A percentile compares a stretch with the other conserved stretches of the same genome.
Conservation (phyloP, 2,329 filamentous ascomycete species). For the Sphaerulina populicola region DNA sequence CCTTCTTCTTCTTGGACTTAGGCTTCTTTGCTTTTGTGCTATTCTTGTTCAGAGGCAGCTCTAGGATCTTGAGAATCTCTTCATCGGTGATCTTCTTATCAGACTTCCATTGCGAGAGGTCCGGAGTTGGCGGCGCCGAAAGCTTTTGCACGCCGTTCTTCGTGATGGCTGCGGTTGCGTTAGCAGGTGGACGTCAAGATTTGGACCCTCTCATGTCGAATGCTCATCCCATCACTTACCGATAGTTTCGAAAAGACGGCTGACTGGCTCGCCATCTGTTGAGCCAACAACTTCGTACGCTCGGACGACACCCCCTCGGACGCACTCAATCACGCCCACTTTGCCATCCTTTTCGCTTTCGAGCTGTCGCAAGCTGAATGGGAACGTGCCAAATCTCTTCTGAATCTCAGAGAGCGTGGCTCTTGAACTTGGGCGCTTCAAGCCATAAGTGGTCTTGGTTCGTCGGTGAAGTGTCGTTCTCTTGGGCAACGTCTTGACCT, state of each 20-base stretch:
- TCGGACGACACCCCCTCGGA: conserved; percentile 82
- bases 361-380: conserved; percentile 93
- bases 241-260: conserved; percentile 79
- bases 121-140: conserved; percentile 64
- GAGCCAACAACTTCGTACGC: conserved; percentile 95
- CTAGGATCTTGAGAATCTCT: conserved; percentile 88
- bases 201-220: background rate
- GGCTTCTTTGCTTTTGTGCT: conserved; percentile 68
- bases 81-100: conserved; percentile 98
- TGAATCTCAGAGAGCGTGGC: conserved; percentile 89
- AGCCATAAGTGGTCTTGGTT: conserved; percentile 79
- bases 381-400: conserved; percentile 96
- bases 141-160: conserved; percentile 94
- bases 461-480: conserved; percentile 87
- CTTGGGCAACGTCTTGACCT: conserved; percentile 86
- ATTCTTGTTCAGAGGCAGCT: conserved; percentile 65
- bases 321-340: conserved; percentile 94
- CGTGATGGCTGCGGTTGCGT: conserved; percentile 62
- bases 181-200: conserved; percentile 10
- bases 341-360: conserved; percentile 93
- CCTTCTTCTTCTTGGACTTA: conserved; percentile 79
- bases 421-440: conserved; percentile 90
- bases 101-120: conserved; percentile 75
- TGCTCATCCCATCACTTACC: conserved; percentile 53
- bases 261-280: conserved; percentile 78